Conservation (phyloP, 805 yeast species). For the Lipomyces sp. region DNA sequence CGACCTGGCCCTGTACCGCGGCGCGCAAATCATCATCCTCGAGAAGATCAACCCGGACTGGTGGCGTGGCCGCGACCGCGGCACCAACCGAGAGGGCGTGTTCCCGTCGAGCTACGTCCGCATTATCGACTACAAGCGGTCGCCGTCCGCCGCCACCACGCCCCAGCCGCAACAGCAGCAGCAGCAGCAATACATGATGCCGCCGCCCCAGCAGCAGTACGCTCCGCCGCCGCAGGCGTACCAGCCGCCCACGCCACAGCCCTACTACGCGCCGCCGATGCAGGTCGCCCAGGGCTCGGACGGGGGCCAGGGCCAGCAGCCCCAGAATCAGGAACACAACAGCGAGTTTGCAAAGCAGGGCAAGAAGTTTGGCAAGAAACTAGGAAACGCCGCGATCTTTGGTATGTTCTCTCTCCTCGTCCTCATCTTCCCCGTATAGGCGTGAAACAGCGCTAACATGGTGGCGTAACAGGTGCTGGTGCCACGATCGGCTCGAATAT, state of each 20-base stretch:
- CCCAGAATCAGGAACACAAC: constrained; percentile 30
- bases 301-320: constrained; percentile 31
- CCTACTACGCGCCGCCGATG: constrained; percentile 14
- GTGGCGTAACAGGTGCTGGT: constrained; percentile 60
- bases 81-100: constrained; percentile 60
- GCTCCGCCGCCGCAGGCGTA: constrained; percentile 13
- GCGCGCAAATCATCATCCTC: constrained; percentile 64
- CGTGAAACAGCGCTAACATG: background rate
- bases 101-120: constrained; percentile 88
- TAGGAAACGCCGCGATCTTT: constrained; percentile 89
- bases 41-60: constrained; percentile 81
- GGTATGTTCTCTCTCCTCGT: too few relatives aligned
- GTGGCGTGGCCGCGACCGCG: constrained; percentile 70
- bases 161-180: constrained; percentile 16
- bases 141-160: constrained; percentile 2
- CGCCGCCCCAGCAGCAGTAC: constrained; percentile 5
- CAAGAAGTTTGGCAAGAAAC: constrained; percentile 69
- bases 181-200: constrained; percentile 9
- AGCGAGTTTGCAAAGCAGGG: constrained; percentile 34
- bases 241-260: constrained; percentile 30
- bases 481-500: constrained; percentile 86
- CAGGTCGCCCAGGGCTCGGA: constrained; percentile 29
- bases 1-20: constrained; percentile 62
- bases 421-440: too few relatives aligned
- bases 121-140: constrained; percentile 33